Evolutionary conservation across 2,329 filamentous ascomycete species (phyloP), one percentile per base, ranked within the genome.

Genomic region (Westerdykella aurantiaca): DNA sequence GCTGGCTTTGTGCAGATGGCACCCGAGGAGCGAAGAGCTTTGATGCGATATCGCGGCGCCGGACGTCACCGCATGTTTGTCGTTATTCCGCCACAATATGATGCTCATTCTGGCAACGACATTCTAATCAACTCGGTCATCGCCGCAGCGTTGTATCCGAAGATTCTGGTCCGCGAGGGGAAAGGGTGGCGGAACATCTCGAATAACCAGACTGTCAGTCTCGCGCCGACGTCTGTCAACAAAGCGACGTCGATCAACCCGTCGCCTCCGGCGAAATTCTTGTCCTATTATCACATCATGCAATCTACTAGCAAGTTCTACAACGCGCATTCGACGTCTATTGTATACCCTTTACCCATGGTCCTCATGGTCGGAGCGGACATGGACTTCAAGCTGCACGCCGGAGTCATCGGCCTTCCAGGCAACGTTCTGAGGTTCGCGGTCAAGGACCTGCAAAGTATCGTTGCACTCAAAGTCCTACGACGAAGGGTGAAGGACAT

Each of bases 231-330:
- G 0, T 95, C 88, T 1, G 87, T 98, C 52, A 97, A 97, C 66
- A 89, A 89, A 61, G 78, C 52, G 16, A 55, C 55, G 1, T 34
- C 47, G n/a, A 50, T 54, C 46, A 57, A 52, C 37, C 46, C 49
- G 33, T 83, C 50, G 12, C 56, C 52, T 5, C 33, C 33, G 9
- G 72, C 89, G 33, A 84, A 82, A 59, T 97, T 88, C 82, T 72
- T 98, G 37, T 93, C 87, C 0, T 98, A 95, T 66, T 97, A 97
- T 70, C 86, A 95, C 64, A 95, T 97, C 51, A 95, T 97, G 88
- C 90, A 96, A 66, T 85, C 86, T 2, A 89, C 73, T 71, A 87
- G 83, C 77, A 78, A 77, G 48, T 83, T 85, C 57, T 88, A 91
- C 53, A 94, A 95, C 52, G 93, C 93, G 0, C 90, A 96, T 53